Evolutionary conservation across 345 rosid genomes (phyloP).

Genomic region (Hibiscus tridactylites): DNA sequence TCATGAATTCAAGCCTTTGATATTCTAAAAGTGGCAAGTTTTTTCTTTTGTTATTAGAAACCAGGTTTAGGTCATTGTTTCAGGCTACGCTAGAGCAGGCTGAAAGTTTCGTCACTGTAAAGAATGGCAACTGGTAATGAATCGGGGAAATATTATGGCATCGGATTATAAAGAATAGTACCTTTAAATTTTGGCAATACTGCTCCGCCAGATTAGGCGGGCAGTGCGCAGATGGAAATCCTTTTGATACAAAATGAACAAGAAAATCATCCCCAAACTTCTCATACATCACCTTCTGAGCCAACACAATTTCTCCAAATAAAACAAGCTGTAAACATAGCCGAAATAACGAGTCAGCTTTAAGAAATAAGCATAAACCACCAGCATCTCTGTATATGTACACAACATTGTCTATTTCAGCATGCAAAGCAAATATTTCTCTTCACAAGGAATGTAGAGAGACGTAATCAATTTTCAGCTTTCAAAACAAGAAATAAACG

Average conservation of each 20-base stretch:
- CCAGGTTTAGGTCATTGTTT: no score
- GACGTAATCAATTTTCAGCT: no score
- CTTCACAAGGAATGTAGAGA: no score
- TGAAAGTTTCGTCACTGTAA: no score
- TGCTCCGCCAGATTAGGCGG: conserved; percentile 68
- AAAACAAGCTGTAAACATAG: conserved; percentile 50
- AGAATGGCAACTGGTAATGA: neutral
- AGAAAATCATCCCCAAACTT: conserved; percentile 77
- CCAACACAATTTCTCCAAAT: conserved; percentile 81
- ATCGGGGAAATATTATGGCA: neutral
- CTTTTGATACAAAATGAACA: conserved; percentile 46
- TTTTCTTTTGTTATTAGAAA: no score
- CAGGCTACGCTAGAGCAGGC: no score
- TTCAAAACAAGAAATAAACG: neutral
- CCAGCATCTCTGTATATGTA: neutral
- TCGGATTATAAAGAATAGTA: conserved; percentile 12
- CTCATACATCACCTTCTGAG: conserved; percentile 94
- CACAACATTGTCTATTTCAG: no score
- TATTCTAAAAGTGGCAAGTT: no score
- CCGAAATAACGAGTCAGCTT: neutral
- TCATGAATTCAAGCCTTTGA: no score
- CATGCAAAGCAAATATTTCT: no score
- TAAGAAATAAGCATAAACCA: neutral
- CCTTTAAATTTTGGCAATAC: conserved; percentile 90
- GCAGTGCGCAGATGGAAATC: conserved; percentile 45